Base-by-base conservation (phyloP, 129 eudicot species). In the Flaveria bidentis region DNA sequence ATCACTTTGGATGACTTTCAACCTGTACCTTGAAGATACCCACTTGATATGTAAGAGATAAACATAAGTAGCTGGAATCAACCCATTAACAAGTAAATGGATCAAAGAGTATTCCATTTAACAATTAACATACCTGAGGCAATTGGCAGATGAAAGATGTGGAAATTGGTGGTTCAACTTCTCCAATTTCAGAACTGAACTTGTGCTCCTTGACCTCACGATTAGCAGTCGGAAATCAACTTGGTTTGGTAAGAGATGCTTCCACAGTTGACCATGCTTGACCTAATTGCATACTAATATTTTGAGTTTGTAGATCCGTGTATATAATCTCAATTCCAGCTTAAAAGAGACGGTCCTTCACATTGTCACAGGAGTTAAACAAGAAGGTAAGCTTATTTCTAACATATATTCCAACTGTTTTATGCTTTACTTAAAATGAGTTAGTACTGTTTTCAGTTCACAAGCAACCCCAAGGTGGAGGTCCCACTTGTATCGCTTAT, bases 171-270 rank as follows among this genome's bases (percentile, higher is more conserved):
- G 85, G 85, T 76, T 81, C 88, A 77, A 58, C 76, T 73, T 85
- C 85, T 82, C 86, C 96, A 73, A 74, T 93, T 74, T 85, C 91
- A 30, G 83, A 63, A 57, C 65, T 93, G 77, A 83, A 82, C 76
- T 84, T 90, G 78, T 93, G 96, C 75, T 74, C 86, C 72, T 78
- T 41, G 33, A 85, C 90, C 16, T 84, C 85, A 46, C 77, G 81
- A 81, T 86, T 93, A 72, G 98, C 93, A 15, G 91, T 91, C 76
- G 98, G 96, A 67, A 84, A 83, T 82, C 84, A 84, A 86, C 56
- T 86, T 83, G 98, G 98, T 67, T 82, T 81, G 89, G 97, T 93
- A 69, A 85, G 96, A 74, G 76, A 69, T 78, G 17, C 60, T 67
- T 62, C 78, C 78, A 58, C 64, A 45, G 23, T n/a, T 65, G 20